phyloP scores from a whole-genome alignment of 805 yeast genomes.

The Candida nitratophila region DNA sequence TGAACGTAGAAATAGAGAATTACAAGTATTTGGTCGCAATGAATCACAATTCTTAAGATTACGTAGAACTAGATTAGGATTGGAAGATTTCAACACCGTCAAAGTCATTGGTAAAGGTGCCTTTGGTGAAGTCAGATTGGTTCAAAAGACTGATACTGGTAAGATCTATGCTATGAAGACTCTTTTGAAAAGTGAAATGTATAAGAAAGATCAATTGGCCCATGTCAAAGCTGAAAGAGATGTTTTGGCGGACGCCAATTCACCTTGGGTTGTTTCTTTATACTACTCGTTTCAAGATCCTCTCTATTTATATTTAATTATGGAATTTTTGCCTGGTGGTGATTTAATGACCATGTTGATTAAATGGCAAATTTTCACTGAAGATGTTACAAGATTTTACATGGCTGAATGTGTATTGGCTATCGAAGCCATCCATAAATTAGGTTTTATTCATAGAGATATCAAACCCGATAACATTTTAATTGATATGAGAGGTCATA shows the following conservation, averaged over 20 bases:
- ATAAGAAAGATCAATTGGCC: constrained; percentile 87
- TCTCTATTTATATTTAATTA: constrained; percentile 65
- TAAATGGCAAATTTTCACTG: constrained; percentile 90
- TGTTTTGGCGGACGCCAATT: constrained; percentile 83
- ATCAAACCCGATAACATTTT: constrained; percentile 93
- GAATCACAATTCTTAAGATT: constrained; percentile 82
- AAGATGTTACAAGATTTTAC: constrained; percentile 86
- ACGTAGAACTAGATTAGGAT: constrained; percentile 72
- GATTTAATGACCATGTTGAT: constrained; percentile 93
- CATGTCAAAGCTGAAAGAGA: constrained; percentile 96
- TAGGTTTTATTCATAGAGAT: constrained; percentile 94
- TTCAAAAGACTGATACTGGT: constrained; percentile 88
- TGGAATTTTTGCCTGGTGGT: constrained; percentile 82
- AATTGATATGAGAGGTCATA: constrained; percentile 59
- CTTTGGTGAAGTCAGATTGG: constrained; percentile 93
- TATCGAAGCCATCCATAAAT: constrained; percentile 86
- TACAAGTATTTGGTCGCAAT: constrained; percentile 76
- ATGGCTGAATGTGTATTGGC: constrained; percentile 96
- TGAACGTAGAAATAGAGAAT: constrained; percentile 78
- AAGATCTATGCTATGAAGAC: constrained; percentile 95
- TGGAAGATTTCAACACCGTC: constrained; percentile 83
- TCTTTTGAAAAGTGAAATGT: constrained; percentile 84
- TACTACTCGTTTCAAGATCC: constrained; percentile 79
- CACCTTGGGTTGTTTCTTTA: constrained; percentile 83
- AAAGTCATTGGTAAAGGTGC: constrained; percentile 96